Evolutionary conservation across 306 rosid species (phyloP).

Genomic region (Erythrophleum fordii): DNA sequence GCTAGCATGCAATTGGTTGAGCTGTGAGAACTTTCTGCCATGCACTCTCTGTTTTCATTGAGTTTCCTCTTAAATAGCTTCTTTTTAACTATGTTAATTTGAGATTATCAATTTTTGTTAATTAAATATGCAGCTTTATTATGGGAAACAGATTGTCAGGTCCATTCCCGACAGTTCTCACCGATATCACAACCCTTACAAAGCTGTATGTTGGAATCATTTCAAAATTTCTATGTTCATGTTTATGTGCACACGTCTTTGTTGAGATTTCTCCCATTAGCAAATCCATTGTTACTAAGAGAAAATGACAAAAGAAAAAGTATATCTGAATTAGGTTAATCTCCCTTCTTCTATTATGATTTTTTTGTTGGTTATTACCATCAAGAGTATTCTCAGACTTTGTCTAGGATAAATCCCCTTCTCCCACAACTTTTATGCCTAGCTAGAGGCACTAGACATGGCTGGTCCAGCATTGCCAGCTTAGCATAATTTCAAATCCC

Average conservation of each 20-base stretch:
- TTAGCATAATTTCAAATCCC: neutral
- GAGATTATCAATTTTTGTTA: neutral
- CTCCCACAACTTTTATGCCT: too few species aligned
- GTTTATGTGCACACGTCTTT: neutral
- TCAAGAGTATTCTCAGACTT: too few species aligned
- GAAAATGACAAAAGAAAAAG: neutral
- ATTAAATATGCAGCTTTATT: neutral
- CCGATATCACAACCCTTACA: neutral
- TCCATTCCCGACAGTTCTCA: neutral
- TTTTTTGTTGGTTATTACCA: neutral
- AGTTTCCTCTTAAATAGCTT: neutral
- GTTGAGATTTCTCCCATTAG: neutral
- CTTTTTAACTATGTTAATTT: neutral
- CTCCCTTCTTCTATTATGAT: neutral
- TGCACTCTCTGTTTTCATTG: neutral
- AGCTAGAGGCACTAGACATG: too few species aligned
- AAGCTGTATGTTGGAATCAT: neutral
- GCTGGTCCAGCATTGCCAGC: too few species aligned
- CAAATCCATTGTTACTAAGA: neutral
- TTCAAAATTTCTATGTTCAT: neutral
- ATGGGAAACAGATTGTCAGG: slow-evolving; percentile 2
- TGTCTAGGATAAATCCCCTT: too few species aligned
- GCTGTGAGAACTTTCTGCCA: neutral
- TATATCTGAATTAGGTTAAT: neutral
- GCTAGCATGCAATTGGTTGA: neutral